Evolutionary conservation across 805 yeast species (phyloP).

Genomic region (Huiozyma sinensis): DNA sequence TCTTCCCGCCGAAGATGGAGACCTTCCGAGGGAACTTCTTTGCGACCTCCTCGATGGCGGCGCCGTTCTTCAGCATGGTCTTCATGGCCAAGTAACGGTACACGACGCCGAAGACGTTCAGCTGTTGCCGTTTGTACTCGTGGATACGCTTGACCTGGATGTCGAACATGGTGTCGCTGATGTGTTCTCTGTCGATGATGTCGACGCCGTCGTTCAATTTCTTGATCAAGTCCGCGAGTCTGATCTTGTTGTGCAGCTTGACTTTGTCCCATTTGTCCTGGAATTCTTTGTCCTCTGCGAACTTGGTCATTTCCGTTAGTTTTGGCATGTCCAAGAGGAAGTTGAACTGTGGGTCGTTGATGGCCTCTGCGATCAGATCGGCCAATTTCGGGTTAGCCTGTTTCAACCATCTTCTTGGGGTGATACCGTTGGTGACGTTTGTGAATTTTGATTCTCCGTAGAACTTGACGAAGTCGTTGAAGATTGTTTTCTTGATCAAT

Average conservation of each 20-base stretch:
- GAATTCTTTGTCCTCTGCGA: slow-evolving; percentile 58
- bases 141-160: slow-evolving; percentile 92
- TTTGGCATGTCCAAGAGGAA: slow-evolving; percentile 58
- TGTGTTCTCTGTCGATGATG: slow-evolving; percentile 45
- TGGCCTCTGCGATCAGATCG: slow-evolving; percentile 56
- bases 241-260: slow-evolving; percentile 58
- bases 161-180: slow-evolving; percentile 66
- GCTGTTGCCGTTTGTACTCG: slow-evolving; percentile 91
- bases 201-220: slow-evolving; percentile 42
- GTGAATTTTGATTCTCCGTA: slow-evolving; percentile 78
- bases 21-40: slow-evolving; percentile 61
- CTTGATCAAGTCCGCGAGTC: slow-evolving; percentile 58
- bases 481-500: slow-evolving; percentile 77
- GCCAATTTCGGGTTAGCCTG: slow-evolving; percentile 85
- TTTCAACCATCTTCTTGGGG: slow-evolving; percentile 92
- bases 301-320: slow-evolving; percentile 57
- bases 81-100: slow-evolving; percentile 72
- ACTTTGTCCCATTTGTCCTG: slow-evolving; percentile 59
- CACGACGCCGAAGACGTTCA: slow-evolving; percentile 84
- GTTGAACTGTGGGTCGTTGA: slow-evolving; percentile 49
- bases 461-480: slow-evolving; percentile 77
- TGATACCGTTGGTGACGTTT: slow-evolving; percentile 89
- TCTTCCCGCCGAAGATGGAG: slow-evolving; percentile 83
- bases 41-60: slow-evolving; percentile 51
- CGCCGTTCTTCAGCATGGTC: slow-evolving; percentile 28